phyloP scores from a whole-genome alignment of 148 eudicot species.

The Camellia granthamiana region DNA sequence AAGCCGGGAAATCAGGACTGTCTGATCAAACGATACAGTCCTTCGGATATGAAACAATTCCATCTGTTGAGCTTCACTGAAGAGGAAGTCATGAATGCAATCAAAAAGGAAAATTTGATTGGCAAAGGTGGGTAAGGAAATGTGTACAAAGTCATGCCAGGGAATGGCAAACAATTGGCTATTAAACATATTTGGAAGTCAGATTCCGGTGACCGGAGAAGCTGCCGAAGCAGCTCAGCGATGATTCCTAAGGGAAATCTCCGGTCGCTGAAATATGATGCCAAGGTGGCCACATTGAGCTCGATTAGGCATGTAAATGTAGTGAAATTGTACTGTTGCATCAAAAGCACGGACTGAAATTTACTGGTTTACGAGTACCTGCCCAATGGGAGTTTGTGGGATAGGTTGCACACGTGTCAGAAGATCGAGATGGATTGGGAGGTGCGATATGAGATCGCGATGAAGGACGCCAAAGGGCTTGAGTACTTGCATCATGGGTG shows the following conservation, averaged over 20 bases:
- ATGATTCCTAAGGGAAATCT: conserved; percentile 23
- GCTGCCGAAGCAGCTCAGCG: conserved; percentile 21
- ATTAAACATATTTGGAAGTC: conserved; percentile 43
- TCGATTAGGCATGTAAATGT: conserved; percentile 44
- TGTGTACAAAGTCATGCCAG: conserved; percentile 23
- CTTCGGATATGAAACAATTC: conserved; percentile 37
- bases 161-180: conserved; percentile 32
- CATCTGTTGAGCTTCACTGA: conserved; percentile 33
- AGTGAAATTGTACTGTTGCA: conserved; percentile 43
- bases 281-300: conserved; percentile 38
- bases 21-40: conserved; percentile 3
- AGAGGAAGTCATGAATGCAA: conserved; percentile 26
- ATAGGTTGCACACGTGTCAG: conserved; percentile 28
- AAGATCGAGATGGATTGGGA: conserved; percentile 34
- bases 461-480: conserved; percentile 32
- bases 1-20: conserved; percentile 17
- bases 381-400: conserved; percentile 47
- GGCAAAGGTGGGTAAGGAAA: conserved; percentile 45
- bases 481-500: conserved; percentile 42
- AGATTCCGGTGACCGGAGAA: conserved; percentile 18
- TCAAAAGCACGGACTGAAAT: conserved; percentile 35
- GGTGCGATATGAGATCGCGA: conserved; percentile 31
- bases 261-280: conserved; percentile 30
- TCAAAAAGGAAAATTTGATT: conserved; percentile 34
- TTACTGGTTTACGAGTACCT: conserved; percentile 40